A percentile compares a stretch with the other conserved stretches of the same genome.
These are phyloP conservation scores for Bathelium albidoporum DNA, from an alignment of 495 filamentous ascomycete species.

Conservation along the genomic window DNA sequence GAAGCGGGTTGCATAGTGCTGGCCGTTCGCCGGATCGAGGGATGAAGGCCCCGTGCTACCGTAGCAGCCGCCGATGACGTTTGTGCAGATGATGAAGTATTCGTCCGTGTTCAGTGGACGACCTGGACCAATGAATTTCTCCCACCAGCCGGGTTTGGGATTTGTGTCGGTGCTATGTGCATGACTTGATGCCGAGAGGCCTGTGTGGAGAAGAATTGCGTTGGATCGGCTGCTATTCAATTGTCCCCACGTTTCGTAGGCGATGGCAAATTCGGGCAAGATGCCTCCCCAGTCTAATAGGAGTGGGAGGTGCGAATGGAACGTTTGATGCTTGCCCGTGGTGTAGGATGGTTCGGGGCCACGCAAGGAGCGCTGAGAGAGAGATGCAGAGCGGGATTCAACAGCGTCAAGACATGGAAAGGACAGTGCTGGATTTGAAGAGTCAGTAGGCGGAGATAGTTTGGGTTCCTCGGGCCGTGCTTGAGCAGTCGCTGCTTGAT, in stretches of 20 bases:
- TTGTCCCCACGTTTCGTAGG: slow-evolving; percentile 88
- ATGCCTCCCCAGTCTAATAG: slow-evolving; percentile 90
- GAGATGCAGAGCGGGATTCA: slow-evolving; percentile 70
- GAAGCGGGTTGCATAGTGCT: slow-evolving; percentile 88
- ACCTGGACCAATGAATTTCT: slow-evolving; percentile 93
- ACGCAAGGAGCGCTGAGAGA: slow-evolving; percentile 58
- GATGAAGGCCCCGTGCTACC: slow-evolving; percentile 87
- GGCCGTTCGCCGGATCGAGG: slow-evolving; percentile 77
- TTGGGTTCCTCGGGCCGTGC: slow-evolving; percentile 1
- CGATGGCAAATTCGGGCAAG: slow-evolving; percentile 74
- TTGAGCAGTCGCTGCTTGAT: slow-evolving; percentile 13
- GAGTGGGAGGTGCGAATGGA: slow-evolving; percentile 61
- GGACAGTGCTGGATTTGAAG: slow-evolving; percentile 81
- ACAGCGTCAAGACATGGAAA: slow-evolving; percentile 94
- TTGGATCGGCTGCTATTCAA: slow-evolving; percentile 78
- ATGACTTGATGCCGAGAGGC: slow-evolving; percentile 90
- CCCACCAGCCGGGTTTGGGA: slow-evolving; percentile 93
- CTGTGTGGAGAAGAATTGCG: slow-evolving; percentile 85
- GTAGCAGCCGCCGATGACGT: slow-evolving; percentile 93
- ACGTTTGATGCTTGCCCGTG: slow-evolving; percentile 66
- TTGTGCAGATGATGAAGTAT: slow-evolving; percentile 91
- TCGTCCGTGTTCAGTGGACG: slow-evolving; percentile 78
- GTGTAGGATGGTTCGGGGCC: slow-evolving; percentile 95
- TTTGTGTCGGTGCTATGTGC: slow-evolving; percentile 81
- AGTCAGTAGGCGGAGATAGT: slow-evolving; percentile 24